These are phyloP conservation scores for Wickerhamiella sorbophila DNA, from an alignment of 805 yeast genomes.

Conservation along the genomic window DNA sequence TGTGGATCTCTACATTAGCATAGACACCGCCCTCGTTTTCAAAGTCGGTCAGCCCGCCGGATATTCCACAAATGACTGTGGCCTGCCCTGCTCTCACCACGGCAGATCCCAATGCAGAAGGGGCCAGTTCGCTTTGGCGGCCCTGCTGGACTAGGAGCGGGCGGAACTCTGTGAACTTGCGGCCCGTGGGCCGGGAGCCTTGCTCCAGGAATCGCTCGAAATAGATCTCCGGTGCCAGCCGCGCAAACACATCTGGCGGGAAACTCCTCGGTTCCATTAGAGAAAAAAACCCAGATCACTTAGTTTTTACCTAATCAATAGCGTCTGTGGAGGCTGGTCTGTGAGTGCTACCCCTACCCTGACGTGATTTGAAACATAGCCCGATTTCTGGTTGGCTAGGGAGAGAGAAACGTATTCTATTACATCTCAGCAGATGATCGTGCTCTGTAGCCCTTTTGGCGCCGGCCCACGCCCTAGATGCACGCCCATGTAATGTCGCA, in stretches of 20 bases:
- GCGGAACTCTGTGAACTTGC: conserved; percentile 61
- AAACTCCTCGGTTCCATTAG: conserved; percentile 41
- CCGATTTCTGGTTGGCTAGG: too few species aligned
- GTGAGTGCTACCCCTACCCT: too few species aligned
- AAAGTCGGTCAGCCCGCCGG: conserved; percentile 45
- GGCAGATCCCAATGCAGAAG: conserved; percentile 46
- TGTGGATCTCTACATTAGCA: conserved; percentile 61
- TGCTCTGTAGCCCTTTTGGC: too few species aligned
- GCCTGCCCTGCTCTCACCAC: conserved; percentile 60
- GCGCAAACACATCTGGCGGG: conserved; percentile 68
- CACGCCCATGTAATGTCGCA: too few species aligned
- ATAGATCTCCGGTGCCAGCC: conserved; percentile 75
- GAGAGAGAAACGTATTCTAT: too few species aligned
- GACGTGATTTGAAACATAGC: too few species aligned
- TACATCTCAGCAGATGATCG: too few species aligned
- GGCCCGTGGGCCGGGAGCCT: conserved; percentile 59
- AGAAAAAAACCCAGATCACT: conserved; percentile 1
- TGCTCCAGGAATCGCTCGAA: conserved; percentile 62
- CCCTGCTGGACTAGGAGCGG: conserved; percentile 30
- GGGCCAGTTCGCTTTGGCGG: conserved; percentile 11
- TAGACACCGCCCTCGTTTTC: conserved; percentile 37
- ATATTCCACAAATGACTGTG: conserved; percentile 53
- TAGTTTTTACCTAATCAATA: conserved; percentile 1
- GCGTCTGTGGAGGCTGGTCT: conserved; percentile 1
- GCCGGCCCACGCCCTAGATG: too few species aligned